These are phyloP conservation scores for Aspergillus fischeri DNA, from an alignment of 2,329 filamentous ascomycete genomes.

Conservation along the genomic window DNA sequence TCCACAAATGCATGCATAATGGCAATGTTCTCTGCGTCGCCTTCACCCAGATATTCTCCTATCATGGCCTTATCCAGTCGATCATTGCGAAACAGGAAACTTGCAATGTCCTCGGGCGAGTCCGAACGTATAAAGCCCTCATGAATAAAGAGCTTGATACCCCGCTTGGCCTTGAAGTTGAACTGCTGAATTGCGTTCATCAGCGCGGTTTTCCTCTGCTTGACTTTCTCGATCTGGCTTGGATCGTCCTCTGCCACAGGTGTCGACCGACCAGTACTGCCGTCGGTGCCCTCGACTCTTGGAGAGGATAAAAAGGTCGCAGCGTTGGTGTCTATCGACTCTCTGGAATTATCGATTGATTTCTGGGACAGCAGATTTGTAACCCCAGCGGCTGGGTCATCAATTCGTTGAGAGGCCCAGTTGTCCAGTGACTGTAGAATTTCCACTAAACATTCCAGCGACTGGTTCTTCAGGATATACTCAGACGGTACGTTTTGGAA, in stretches of 20 bases:
- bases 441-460: conserved; percentile 83
- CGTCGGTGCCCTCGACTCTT: conserved; percentile 52
- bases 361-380: conserved; percentile 43
- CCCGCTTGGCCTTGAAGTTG: conserved; percentile 96
- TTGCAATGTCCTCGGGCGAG: conserved; percentile 74
- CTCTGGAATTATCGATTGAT: conserved; percentile 59
- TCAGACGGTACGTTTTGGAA: conserved; percentile 73
- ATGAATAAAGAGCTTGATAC: conserved; percentile 75
- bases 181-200: conserved; percentile 86
- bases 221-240: conserved; percentile 88
- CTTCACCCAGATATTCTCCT: conserved; percentile 91
- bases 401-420: conserved; percentile 72
- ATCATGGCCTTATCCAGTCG: conserved; percentile 86
- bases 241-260: conserved; percentile 82
- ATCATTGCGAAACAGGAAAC: conserved; percentile 76
- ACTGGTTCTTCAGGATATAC: conserved; percentile 85
- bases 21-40: conserved; percentile 86
- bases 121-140: conserved; percentile 85
- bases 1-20: conserved; percentile 99
- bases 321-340: conserved; percentile 67
- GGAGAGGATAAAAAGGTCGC: conserved; percentile 56
- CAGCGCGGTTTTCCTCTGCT: conserved; percentile 87
- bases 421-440: conserved; percentile 85
- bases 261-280: conserved; percentile 58
- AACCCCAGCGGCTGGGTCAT: conserved; percentile 52